Base-by-base conservation (phyloP, 768 basidiomycete species). In the Cantharellus anzutake region DNA sequence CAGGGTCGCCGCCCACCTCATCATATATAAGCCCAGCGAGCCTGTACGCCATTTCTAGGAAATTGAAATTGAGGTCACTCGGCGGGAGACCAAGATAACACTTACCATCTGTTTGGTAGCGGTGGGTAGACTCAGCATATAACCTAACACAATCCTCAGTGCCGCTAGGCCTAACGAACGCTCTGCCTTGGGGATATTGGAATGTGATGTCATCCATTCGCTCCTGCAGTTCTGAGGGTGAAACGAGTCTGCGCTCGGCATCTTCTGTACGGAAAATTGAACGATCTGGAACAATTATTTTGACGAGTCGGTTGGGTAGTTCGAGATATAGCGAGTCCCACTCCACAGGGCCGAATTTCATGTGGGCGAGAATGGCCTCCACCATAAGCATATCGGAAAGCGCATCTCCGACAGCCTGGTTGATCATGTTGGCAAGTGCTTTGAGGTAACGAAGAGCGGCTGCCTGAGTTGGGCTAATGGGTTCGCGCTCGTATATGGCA, bases 111-210 rank as follows among this genome's bases (percentile, higher is more conserved):
- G 86, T 89, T 65, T 84, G 82, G 11, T 78, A 70, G 62, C 78
- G 79, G 48, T 80, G 72, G 52, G 74, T 75, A 1, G 96, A 94
- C 70, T 99, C 96, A 1, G 93, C 96, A 67, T 98, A 99, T 14
- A 99, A 92, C 61, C 96, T 78, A 3, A 99, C 96, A 35, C 94
- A 93, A 67, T 99, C 93, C 70, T 99, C 96, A 34, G 96, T 99
- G 4, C 96, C 96, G 70, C 91, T 94, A 2, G 96, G 96, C 60
- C 96, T 72, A 16, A 98, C 96, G 67, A 99, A 99, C 37, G 88
- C 81, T 48, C 96, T 80, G 1, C 96, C 96, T 16, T 81, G 81
- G 52, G 84, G 82, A 66, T 84, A 86, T 67, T 81, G 81, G 60
- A 75, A 74, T 39, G 88, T 83, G 42, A 90, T 75, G 37, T 83